Evolutionary conservation across 2,329 filamentous ascomycete genomes (phyloP).

Genomic region (Beauveria bassiana): DNA sequence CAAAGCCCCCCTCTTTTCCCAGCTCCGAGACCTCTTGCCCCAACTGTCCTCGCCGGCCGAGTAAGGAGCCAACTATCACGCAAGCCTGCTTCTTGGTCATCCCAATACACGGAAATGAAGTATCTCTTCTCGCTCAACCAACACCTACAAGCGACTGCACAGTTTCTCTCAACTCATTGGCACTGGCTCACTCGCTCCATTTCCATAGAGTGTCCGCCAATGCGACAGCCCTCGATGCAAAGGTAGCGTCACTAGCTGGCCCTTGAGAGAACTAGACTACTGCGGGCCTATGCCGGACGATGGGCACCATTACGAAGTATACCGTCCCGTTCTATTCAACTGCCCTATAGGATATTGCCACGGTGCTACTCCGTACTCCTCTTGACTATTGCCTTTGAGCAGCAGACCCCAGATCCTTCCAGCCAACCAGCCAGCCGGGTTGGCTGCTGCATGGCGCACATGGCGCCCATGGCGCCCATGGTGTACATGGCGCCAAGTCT

Average conservation of each 20-base stretch:
- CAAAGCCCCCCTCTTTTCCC: constrained; percentile 1
- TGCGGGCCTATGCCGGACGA: background rate
- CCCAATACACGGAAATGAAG: background rate
- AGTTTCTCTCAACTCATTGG: background rate
- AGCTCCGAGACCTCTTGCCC: background rate
- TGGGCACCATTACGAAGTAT: background rate
- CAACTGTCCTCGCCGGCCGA: background rate
- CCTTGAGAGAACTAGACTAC: constrained; percentile 1
- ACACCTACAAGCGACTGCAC: background rate
- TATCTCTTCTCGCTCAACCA: background rate
- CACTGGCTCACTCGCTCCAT: background rate
- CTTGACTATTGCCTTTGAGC: background rate
- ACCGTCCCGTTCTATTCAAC: background rate
- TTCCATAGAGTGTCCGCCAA: background rate
- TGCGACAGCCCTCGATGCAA: background rate
- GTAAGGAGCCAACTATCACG: background rate
- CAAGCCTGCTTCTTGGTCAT: background rate
- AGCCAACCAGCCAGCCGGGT: background rate
- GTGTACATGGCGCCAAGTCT: background rate
- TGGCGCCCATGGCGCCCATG: background rate
- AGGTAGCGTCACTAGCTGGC: background rate
- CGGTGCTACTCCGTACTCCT: background rate
- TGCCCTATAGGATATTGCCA: background rate
- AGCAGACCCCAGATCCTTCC: background rate
- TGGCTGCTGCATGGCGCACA: background rate